These are phyloP conservation scores for Debaryomyces psychrophilus DNA, from an alignment of 1,139 yeast species.

Conservation along the genomic window DNA sequence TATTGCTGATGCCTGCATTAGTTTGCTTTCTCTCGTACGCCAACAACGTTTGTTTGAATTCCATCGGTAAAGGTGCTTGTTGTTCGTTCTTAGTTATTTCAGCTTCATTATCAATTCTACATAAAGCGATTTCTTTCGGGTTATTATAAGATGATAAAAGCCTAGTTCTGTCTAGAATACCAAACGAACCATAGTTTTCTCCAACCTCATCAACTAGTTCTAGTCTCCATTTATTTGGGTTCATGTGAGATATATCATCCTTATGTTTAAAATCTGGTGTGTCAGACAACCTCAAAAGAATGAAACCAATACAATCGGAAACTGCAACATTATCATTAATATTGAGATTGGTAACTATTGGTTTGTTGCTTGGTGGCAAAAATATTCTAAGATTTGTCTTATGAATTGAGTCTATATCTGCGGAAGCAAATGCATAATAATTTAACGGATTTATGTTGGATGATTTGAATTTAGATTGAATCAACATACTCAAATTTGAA, in stretches of 20 bases:
- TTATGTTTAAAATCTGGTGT: constrained; percentile 23
- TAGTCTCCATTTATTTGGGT: constrained; percentile 70
- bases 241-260: constrained; percentile 24
- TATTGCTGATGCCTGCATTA: background rate
- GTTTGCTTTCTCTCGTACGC: background rate
- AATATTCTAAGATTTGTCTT: constrained; percentile 37
- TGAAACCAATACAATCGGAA: constrained; percentile 66
- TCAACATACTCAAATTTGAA: constrained; percentile 46
- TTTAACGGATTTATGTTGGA: constrained; percentile 53
- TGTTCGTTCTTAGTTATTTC: constrained; percentile 42
- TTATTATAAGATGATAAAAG: constrained; percentile 57
- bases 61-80: constrained; percentile 57
- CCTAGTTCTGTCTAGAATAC: constrained; percentile 62
- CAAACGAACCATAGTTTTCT: constrained; percentile 75
- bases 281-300: constrained; percentile 41
- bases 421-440: constrained; percentile 53
- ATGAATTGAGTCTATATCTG: constrained; percentile 22
- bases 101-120: constrained; percentile 41
- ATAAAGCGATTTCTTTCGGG: constrained; percentile 67
- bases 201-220: constrained; percentile 80
- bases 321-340: constrained; percentile 53
- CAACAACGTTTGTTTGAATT: constrained; percentile 31
- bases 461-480: constrained; percentile 38
- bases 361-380: constrained; percentile 38
- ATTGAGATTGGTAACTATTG: constrained; percentile 35